phyloP scores from a whole-genome alignment of 768 basidiomycete species.

The Auriscalpium orientale region DNA sequence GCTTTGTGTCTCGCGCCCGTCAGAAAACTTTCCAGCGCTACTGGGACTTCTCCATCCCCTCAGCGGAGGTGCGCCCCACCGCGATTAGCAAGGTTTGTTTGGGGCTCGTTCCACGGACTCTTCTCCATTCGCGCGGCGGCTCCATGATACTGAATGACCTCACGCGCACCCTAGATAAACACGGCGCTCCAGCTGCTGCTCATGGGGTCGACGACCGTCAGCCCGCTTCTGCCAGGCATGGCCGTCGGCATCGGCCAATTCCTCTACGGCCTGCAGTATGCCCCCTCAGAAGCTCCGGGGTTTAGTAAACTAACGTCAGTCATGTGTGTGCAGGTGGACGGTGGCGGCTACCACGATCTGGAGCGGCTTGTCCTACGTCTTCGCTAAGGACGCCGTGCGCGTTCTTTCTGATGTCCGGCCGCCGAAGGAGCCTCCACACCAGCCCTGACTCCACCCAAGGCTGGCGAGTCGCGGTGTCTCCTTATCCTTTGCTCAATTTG shows the following conservation, averaged over 20 bases:
- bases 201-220: conserved; percentile 85
- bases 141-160: background rate
- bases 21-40: conserved; percentile 91
- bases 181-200: conserved; percentile 86
- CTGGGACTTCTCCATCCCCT: conserved; percentile 94
- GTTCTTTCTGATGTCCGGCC: conserved; percentile 24
- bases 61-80: conserved; percentile 91
- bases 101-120: background rate
- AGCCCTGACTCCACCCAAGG: too few relatives aligned
- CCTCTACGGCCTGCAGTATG: conserved; percentile 49
- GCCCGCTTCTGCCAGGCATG: conserved; percentile 69
- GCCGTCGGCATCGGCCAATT: conserved; percentile 49
- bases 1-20: background rate
- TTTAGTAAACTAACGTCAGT: background rate
- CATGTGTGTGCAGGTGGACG: conserved; percentile 47
- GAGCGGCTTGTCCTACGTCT: conserved; percentile 82
- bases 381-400: conserved; percentile 67
- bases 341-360: conserved; percentile 89
- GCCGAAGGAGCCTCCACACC: background rate
- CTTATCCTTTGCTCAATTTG: too few relatives aligned
- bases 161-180: conserved; percentile 55
- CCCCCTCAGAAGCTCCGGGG: background rate
- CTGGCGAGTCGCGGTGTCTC: too few relatives aligned
- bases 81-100: conserved; percentile 77
- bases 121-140: background rate